Percentiles rank a stretch among this genome's conserved stretches.
phyloP scores from a whole-genome alignment of 345 rosid species.

The Microcos paniculata region DNA sequence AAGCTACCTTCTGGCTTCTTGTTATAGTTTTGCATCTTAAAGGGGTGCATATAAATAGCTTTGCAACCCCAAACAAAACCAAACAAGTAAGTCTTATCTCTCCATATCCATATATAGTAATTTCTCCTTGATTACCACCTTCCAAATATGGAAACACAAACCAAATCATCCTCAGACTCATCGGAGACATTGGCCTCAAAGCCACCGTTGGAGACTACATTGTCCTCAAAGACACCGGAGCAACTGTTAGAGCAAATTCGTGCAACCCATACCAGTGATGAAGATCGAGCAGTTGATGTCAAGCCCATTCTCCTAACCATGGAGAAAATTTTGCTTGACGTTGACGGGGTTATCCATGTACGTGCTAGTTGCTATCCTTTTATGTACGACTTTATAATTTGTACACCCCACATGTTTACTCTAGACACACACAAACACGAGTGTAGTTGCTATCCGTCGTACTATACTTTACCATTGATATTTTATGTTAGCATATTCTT shows the following conservation, averaged over 20 bases:
- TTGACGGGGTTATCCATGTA: slow-evolving; percentile 29
- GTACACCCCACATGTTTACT: too few species aligned
- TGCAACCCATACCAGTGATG: slow-evolving; percentile 41
- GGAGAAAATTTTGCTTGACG: slow-evolving; percentile 30
- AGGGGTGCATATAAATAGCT: not conserved
- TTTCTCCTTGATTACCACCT: not conserved
- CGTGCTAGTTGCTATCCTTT: not conserved
- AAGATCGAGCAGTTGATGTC: slow-evolving; percentile 32
- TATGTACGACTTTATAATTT: not conserved
- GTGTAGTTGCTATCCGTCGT: not conserved
- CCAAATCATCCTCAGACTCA: too few species aligned
- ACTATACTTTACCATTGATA: too few species aligned
- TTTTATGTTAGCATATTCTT: not conserved
- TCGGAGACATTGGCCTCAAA: too few species aligned
- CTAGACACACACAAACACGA: not conserved
- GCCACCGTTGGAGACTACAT: too few species aligned
- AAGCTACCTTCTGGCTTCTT: too few species aligned
- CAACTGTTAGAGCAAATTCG: slow-evolving; percentile 25
- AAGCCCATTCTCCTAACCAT: slow-evolving; percentile 29
- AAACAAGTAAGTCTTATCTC: not conserved
- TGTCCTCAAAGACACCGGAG: slow-evolving; percentile 3
- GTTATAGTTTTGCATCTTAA: too few species aligned
- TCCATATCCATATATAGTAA: not conserved
- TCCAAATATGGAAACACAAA: not conserved
- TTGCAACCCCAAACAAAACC: not conserved